Evolutionary conservation across 2,329 filamentous ascomycete genomes (phyloP).

Genomic region (Sodiomyces alkalinus): DNA sequence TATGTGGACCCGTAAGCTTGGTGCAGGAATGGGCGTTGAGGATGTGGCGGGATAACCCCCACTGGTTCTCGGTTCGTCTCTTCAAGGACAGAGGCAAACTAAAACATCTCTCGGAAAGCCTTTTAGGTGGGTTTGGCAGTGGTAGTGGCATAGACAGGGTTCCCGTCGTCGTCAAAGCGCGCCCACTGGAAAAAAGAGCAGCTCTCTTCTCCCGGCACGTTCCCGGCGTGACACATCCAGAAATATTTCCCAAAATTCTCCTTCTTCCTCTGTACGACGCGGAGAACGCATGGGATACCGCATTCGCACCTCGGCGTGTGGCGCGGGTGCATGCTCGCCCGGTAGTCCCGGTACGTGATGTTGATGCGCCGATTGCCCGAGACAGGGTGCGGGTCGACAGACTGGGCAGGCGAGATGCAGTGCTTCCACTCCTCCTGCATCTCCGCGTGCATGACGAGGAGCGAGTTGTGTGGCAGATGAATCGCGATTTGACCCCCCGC

Average conservation of each 20-base stretch:
- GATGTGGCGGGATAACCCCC: too few relatives aligned
- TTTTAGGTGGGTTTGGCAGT: too few relatives aligned
- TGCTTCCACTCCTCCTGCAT: slow-evolving; percentile 99
- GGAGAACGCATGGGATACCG: slow-evolving; percentile 48
- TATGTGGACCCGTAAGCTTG: slow-evolving; percentile 28
- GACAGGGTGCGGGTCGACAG: slow-evolving; percentile 73
- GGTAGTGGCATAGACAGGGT: too few relatives aligned
- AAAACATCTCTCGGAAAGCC: too few relatives aligned
- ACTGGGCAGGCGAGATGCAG: slow-evolving; percentile 55
- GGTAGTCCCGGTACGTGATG: slow-evolving; percentile 84
- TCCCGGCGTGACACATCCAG: slow-evolving; percentile 82
- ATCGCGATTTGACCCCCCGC: slow-evolving; percentile 78
- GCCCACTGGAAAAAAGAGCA: slow-evolving; percentile 80
- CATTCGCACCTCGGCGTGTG: slow-evolving; percentile 70
- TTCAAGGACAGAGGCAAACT: too few relatives aligned
- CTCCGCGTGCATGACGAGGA: slow-evolving; percentile 91
- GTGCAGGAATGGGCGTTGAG: too few relatives aligned
- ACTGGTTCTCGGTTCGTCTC: too few relatives aligned
- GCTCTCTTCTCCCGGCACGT: slow-evolving; percentile 49
- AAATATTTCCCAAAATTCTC: slow-evolving; percentile 71
- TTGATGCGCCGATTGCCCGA: slow-evolving; percentile 75
- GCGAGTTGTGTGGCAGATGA: slow-evolving; percentile 84
- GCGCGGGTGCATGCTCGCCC: slow-evolving; percentile 57
- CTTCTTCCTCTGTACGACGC: slow-evolving; percentile 66
- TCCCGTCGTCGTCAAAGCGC: slow-evolving; percentile 72